A percentile compares a stretch with the other conserved stretches of the same genome.
Conservation (phyloP, 1,284 basidiomycete genomes). For the Ganoderma sinense region DNA sequence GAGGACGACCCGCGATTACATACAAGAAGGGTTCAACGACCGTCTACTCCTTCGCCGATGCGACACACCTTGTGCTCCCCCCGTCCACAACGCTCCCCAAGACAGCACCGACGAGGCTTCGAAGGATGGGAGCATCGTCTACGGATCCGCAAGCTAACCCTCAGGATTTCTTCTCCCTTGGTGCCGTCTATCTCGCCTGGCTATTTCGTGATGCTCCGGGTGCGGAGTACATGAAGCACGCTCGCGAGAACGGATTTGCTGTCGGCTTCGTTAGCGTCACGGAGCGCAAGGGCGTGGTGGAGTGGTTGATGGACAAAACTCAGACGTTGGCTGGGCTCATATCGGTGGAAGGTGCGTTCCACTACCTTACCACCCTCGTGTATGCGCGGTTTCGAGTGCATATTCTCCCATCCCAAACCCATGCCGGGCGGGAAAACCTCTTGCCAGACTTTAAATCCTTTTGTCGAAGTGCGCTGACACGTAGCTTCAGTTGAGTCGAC, state of each 20-base stretch:
- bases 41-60: constrained; percentile 43
- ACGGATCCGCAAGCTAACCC: constrained; percentile 48
- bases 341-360: constrained; percentile 60
- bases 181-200: constrained; percentile 86
- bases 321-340: constrained; percentile 62
- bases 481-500: constrained; percentile 49
- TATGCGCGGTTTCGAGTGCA: background rate
- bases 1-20: constrained; percentile 49
- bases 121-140: constrained; percentile 57
- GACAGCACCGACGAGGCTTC: constrained; percentile 77
- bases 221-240: constrained; percentile 89
- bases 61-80: constrained; percentile 73
- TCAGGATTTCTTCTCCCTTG: constrained; percentile 78
- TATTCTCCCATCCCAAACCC: background rate
- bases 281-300: constrained; percentile 83
- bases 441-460: background rate
- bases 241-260: constrained; percentile 74
- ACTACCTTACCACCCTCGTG: too few species aligned
- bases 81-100: constrained; percentile 66
- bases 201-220: constrained; percentile 73
- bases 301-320: constrained; percentile 81
- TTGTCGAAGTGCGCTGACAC: background rate
- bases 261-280: constrained; percentile 86
- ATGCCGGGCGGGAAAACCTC: too few species aligned
- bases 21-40: constrained; percentile 48